Evolutionary conservation across 768 basidiomycete genomes (phyloP).

Genomic region (Russula sp.): DNA sequence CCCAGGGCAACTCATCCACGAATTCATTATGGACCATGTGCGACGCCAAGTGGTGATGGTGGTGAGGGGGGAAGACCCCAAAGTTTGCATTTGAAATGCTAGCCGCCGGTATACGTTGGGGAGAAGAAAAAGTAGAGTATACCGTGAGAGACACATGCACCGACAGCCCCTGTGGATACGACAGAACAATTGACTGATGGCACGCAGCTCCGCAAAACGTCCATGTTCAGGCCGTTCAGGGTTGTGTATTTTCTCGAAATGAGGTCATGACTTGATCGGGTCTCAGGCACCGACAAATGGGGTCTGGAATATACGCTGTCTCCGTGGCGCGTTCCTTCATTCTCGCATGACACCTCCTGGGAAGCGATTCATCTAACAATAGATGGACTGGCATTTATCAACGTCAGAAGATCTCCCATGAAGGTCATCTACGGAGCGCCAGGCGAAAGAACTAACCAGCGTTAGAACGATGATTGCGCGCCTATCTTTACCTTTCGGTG

Average conservation of each 20-base stretch:
- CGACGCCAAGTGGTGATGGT: background rate
- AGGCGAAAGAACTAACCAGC: background rate
- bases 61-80: background rate
- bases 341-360: slow-evolving; percentile 8
- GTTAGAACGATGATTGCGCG: background rate
- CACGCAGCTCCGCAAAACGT: background rate
- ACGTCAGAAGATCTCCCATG: background rate
- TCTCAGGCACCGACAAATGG: slow-evolving; percentile 13
- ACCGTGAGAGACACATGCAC: slow-evolving; percentile 7
- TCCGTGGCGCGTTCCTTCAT: background rate
- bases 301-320: slow-evolving; percentile 4
- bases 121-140: background rate
- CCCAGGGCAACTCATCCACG: background rate
- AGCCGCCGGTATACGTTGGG: background rate
- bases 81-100: slow-evolving; percentile 19
- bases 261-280: background rate
- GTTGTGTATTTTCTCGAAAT: slow-evolving; percentile 2
- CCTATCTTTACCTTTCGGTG: background rate
- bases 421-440: slow-evolving; percentile 7
- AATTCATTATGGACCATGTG: background rate
- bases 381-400: background rate
- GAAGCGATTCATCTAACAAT: background rate
- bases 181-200: background rate
- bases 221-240: background rate
- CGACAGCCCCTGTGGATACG: background rate